A percentile compares a stretch with the other conserved stretches of the same genome.
Conservation (phyloP, 192 early-diverging fungal genomes). For the Coemansia sp. region DNA sequence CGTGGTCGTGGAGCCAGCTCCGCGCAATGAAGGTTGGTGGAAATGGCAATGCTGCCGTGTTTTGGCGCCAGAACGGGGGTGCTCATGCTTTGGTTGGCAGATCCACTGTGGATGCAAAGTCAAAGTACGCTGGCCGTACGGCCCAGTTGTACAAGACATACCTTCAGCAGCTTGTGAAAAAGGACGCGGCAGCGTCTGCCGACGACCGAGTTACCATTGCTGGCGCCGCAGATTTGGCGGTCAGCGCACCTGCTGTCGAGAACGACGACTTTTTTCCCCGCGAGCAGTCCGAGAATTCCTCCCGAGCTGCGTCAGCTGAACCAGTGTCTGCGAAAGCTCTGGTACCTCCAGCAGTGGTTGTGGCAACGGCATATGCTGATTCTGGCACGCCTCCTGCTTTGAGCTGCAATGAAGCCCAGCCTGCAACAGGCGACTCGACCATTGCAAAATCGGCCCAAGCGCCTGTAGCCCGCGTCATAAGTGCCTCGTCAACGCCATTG, state of each 20-base stretch:
- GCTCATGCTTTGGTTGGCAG: slow-evolving; percentile 24
- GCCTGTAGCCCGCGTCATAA: slow-evolving; percentile 35
- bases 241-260: slow-evolving; percentile 2
- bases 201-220: slow-evolving; percentile 34
- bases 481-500: slow-evolving; percentile 2
- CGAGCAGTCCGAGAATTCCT: slow-evolving; percentile 14
- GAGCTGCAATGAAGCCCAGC: neutral
- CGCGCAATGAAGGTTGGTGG: slow-evolving; percentile 87
- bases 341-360: slow-evolving; percentile 29
- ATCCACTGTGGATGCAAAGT: slow-evolving; percentile 67
- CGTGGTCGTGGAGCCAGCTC: slow-evolving; percentile 92
- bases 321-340: neutral
- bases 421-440: neutral
- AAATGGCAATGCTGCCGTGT: slow-evolving; percentile 77
- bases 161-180: slow-evolving; percentile 63
- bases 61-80: slow-evolving; percentile 72
- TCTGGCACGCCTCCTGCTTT: neutral
- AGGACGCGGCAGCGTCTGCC: slow-evolving; percentile 54
- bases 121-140: slow-evolving; percentile 73
- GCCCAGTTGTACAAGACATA: slow-evolving; percentile 82
- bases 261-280: slow-evolving; percentile 25
- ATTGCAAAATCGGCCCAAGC: slow-evolving; percentile 9
- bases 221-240: neutral
- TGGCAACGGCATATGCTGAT: neutral
- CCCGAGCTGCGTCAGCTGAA: slow-evolving; percentile 7